phyloP scores from a whole-genome alignment of 2,329 filamentous ascomycete species.

The Fusarium torulosum region DNA sequence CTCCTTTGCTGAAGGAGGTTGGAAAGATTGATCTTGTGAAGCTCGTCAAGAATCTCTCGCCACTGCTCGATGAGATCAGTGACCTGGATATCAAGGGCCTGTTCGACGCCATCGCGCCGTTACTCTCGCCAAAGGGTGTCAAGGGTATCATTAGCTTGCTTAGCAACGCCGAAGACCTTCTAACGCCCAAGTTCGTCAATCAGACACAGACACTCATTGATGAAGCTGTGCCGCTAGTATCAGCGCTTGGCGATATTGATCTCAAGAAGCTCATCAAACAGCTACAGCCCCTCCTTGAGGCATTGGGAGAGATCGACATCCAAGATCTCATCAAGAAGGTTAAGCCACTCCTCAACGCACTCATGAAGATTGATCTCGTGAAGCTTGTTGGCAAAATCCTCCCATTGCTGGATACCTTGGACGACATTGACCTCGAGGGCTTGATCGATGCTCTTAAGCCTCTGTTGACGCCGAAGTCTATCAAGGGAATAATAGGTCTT shows the following conservation, averaged over 20 bases:
- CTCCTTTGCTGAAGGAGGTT: conserved; percentile 51
- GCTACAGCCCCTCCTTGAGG: conserved; percentile 50
- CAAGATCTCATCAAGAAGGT: conserved; percentile 49
- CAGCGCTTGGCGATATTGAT: conserved; percentile 53
- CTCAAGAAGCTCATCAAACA: conserved; percentile 51
- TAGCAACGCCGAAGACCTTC: conserved; percentile 53
- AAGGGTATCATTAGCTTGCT: conserved; percentile 53
- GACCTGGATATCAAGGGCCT: conserved; percentile 53
- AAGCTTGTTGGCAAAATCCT: conserved; percentile 48
- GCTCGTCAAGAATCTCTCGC: conserved; percentile 48
- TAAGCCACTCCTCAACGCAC: conserved; percentile 49
- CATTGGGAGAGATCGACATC: conserved; percentile 53
- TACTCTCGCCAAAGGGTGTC: conserved; percentile 52
- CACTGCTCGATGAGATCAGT: conserved; percentile 49
- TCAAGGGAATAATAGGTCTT: conserved; percentile 54
- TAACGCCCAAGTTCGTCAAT: conserved; percentile 50
- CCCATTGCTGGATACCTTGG: conserved; percentile 51
- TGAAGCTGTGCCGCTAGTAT: conserved; percentile 54
- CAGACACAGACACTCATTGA: conserved; percentile 51
- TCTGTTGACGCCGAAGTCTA: conserved; percentile 51
- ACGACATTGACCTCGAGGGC: conserved; percentile 52
- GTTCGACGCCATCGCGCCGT: conserved; percentile 50
- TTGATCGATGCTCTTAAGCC: conserved; percentile 53
- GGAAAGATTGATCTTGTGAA: conserved; percentile 50
- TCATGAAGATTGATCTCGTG: conserved; percentile 50